Percentiles rank a stretch among this genome's conserved stretches.
Conservation (phyloP, 2,329 filamentous ascomycete genomes). For the Fusarium sublunatum region DNA sequence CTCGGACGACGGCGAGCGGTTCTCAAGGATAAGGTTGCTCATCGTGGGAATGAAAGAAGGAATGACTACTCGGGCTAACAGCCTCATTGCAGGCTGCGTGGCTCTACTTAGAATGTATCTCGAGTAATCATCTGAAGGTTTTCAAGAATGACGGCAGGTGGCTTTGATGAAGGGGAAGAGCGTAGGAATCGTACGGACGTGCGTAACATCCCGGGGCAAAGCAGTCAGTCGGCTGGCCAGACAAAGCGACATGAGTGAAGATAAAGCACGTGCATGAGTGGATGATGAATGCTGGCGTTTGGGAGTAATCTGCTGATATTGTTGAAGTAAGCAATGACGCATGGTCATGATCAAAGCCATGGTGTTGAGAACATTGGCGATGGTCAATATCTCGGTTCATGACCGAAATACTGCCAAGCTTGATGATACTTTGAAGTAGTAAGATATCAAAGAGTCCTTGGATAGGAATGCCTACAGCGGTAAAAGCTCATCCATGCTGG, state of each 20-base stretch:
- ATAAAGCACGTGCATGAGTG: slow-evolving; percentile 18
- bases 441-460: background rate
- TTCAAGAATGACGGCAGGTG: slow-evolving; percentile 43
- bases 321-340: slow-evolving; percentile 5
- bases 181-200: slow-evolving; percentile 37
- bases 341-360: slow-evolving; percentile 1
- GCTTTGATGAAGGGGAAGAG: slow-evolving; percentile 41
- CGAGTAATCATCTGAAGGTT: slow-evolving; percentile 48
- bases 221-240: slow-evolving; percentile 19
- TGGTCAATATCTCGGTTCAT: background rate
- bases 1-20: slow-evolving; percentile 32
- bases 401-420: background rate
- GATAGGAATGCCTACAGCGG: background rate
- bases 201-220: slow-evolving; percentile 38
- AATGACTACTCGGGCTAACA: slow-evolving; percentile 26
- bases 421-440: background rate
- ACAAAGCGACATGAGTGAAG: slow-evolving; percentile 25
- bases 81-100: slow-evolving; percentile 35
- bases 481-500: background rate
- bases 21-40: slow-evolving; percentile 36
- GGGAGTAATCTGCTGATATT: slow-evolving; percentile 16
- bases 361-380: slow-evolving; percentile 2
- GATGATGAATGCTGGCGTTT: slow-evolving; percentile 31
- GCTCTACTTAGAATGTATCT: slow-evolving; percentile 49
- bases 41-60: slow-evolving; percentile 35